Percentiles rank a stretch among this genome's conserved stretches.
Conservation (phyloP, 2,329 filamentous ascomycete species). For the Fusarium citri region DNA sequence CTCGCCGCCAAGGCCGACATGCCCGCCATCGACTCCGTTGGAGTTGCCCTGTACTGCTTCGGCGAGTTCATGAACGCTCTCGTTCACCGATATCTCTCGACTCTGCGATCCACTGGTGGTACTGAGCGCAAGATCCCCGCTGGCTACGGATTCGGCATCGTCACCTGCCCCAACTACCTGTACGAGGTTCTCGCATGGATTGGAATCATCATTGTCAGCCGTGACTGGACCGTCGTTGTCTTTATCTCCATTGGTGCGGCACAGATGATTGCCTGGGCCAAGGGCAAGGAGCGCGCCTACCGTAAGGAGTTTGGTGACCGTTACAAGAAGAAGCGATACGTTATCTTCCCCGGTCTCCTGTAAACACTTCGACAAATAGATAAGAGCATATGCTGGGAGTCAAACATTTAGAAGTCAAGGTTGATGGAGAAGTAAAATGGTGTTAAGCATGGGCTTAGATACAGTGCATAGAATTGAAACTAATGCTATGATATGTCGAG, state of each 20-base stretch:
- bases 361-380: constrained; percentile 53
- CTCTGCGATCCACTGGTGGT: constrained; percentile 80
- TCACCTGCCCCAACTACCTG: constrained; percentile 98
- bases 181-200: constrained; percentile 91
- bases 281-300: constrained; percentile 91
- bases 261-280: constrained; percentile 90
- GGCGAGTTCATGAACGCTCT: constrained; percentile 85
- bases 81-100: constrained; percentile 82
- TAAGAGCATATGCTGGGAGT: neutral
- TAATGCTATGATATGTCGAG: constrained; percentile 3
- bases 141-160: constrained; percentile 84
- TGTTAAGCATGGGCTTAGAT: constrained; percentile 2
- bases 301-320: constrained; percentile 90
- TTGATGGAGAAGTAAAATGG: neutral
- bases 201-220: constrained; percentile 82
- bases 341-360: constrained; percentile 82
- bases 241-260: constrained; percentile 79
- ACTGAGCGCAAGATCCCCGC: constrained; percentile 89
- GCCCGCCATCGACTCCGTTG: constrained; percentile 70
- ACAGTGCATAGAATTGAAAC: constrained; percentile 9
- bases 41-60: constrained; percentile 77
- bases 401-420: neutral
- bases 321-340: constrained; percentile 94
- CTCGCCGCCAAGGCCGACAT: constrained; percentile 68
- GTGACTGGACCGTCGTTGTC: constrained; percentile 80